Conservation (phyloP, 176 grass and related monocot genomes). For the Cocos nucifera region DNA sequence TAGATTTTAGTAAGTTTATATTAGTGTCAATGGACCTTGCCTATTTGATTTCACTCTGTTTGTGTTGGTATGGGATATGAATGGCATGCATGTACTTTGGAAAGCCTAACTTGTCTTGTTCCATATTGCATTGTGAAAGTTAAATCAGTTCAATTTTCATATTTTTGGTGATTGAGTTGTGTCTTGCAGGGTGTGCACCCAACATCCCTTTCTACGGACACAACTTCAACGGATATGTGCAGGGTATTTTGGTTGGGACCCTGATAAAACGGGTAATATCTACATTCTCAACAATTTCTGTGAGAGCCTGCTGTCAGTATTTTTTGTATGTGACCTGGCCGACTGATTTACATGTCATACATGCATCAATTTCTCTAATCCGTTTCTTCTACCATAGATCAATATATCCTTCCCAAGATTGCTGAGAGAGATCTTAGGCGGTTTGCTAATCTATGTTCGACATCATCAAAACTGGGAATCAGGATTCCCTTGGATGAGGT, state of each 20-base stretch:
- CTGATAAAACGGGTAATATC: slow-evolving; percentile 60
- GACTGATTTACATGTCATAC: not conserved
- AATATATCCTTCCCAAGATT: slow-evolving; percentile 93
- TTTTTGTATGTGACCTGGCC: no score
- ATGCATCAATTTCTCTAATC: not conserved
- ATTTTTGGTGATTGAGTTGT: not conserved
- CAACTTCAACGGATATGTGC: slow-evolving; percentile 70
- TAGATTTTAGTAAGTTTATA: no score
- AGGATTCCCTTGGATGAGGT: slow-evolving; percentile 35
- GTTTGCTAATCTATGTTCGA: slow-evolving; percentile 54
- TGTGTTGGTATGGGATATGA: no score
- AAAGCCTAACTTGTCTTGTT: no score
- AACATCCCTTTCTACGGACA: slow-evolving; percentile 44
- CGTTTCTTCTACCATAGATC: slow-evolving; percentile 38
- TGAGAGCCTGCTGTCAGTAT: no score
- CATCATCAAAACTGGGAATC: slow-evolving; percentile 43
- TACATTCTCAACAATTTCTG: no score
- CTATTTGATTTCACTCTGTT: no score
- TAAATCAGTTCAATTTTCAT: not conserved
- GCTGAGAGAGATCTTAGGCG: slow-evolving; percentile 93
- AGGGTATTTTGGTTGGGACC: slow-evolving; percentile 65
- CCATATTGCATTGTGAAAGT: no score
- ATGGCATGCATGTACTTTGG: no score
- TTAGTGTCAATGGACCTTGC: no score
- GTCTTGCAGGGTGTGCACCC: slow-evolving; percentile 41